These are phyloP conservation scores for Rhodotorula mucilaginosa DNA, from an alignment of 1,284 basidiomycete genomes.

Conservation along the genomic window DNA sequence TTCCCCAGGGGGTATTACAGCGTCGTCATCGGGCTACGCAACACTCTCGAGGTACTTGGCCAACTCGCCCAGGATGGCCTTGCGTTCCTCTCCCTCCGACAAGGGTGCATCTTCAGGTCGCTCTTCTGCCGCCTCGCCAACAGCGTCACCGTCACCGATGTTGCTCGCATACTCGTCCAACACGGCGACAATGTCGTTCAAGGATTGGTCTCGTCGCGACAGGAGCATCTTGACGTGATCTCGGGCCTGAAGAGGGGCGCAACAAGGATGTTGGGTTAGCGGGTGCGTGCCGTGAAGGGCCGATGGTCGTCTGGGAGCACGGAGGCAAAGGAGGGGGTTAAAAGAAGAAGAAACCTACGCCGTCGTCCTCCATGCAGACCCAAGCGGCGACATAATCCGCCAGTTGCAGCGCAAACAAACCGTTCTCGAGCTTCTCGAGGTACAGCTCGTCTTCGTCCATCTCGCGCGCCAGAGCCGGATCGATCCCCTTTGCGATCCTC, in stretches of 20 bases:
- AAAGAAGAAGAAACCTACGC: conserved; percentile 57
- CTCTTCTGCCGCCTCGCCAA: conserved; percentile 6
- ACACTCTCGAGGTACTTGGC: conserved; percentile 59
- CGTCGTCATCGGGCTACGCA: neutral
- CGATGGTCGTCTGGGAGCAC: conserved; percentile 12
- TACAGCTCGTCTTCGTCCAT: conserved; percentile 76
- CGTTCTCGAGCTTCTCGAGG: conserved; percentile 75
- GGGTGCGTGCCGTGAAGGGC: no score
- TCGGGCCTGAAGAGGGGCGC: conserved; percentile 59
- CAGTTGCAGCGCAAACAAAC: conserved; percentile 82
- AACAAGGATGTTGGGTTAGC: conserved; percentile 1
- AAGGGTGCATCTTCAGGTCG: conserved; percentile 40
- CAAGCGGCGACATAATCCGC: conserved; percentile 92
- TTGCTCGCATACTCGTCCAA: conserved; percentile 68
- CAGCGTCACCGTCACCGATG: conserved; percentile 56
- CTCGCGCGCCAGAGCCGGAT: conserved; percentile 58
- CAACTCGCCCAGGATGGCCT: conserved; percentile 66
- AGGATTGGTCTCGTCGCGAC: conserved; percentile 63
- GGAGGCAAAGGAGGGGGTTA: neutral
- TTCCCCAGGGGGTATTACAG: neutral
- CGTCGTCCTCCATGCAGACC: conserved; percentile 97
- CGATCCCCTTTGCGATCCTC: conserved; percentile 57
- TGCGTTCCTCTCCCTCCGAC: conserved; percentile 52
- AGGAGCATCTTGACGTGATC: conserved; percentile 72
- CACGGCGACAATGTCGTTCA: conserved; percentile 65